Evolutionary conservation across 2,329 filamentous ascomycete species (phyloP).

Genomic region (Phaeophleospora eucalypticola): DNA sequence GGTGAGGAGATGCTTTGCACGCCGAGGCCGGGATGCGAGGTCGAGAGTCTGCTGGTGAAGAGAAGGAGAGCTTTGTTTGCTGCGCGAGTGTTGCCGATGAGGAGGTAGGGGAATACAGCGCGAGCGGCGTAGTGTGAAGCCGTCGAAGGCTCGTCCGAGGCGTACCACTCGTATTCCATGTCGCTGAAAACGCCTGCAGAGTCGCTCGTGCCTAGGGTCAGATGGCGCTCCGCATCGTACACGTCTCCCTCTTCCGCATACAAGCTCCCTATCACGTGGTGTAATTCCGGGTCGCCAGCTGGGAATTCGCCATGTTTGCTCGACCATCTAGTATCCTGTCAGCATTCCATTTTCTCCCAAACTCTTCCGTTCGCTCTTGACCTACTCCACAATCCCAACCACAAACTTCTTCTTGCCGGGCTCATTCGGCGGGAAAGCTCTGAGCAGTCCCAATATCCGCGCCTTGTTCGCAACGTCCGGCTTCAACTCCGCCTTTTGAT

Average conservation of each 20-base stretch:
- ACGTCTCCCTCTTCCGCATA: conserved; percentile 91
- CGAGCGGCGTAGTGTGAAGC: conserved; percentile 82
- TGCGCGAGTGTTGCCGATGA: conserved; percentile 83
- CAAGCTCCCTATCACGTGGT: conserved; percentile 82
- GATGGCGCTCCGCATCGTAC: conserved; percentile 89
- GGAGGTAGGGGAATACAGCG: conserved; percentile 83
- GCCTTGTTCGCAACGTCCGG: conserved; percentile 71
- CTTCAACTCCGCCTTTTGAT: conserved; percentile 77
- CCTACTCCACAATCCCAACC: conserved; percentile 72
- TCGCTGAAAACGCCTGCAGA: conserved; percentile 74
- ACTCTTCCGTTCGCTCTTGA: too few relatives aligned
- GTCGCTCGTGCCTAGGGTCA: conserved; percentile 83
- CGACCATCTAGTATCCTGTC: conserved; percentile 62
- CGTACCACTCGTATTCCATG: conserved; percentile 93
- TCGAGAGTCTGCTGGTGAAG: conserved; percentile 64
- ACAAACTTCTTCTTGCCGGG: conserved; percentile 92
- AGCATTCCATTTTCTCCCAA: too few relatives aligned
- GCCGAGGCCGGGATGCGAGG: conserved; percentile 58
- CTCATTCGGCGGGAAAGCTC: conserved; percentile 76
- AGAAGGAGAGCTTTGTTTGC: conserved; percentile 78
- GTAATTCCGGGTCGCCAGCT: conserved; percentile 87
- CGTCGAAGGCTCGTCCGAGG: conserved; percentile 78
- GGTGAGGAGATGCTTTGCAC: conserved; percentile 77
- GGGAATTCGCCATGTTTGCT: conserved; percentile 80
- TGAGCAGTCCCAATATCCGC: conserved; percentile 70